A percentile compares a stretch with the other conserved stretches of the same genome.
Conservation (phyloP, 225 moss, liverwort and hornwort genomes). For the Asterella californica region DNA sequence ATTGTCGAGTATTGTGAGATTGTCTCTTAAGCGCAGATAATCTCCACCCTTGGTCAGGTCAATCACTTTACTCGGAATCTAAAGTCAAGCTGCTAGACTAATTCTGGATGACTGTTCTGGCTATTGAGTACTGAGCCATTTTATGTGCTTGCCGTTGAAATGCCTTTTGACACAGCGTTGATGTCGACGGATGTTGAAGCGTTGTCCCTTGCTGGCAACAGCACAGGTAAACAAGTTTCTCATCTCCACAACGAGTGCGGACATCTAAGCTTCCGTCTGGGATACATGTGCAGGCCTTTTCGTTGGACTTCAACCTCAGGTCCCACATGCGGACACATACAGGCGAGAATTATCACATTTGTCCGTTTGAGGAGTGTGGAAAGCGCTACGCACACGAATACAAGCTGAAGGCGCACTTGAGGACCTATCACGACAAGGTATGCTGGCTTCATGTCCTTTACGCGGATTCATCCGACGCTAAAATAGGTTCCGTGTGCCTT, state of each 20-base stretch:
- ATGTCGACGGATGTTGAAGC: neutral
- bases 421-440: conserved; percentile 92
- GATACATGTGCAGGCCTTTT: conserved; percentile 73
- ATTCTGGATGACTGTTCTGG: neutral
- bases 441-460: neutral
- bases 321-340: conserved; percentile 99
- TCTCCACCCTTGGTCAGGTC: neutral
- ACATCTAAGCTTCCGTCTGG: neutral
- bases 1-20: neutral
- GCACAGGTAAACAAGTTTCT: neutral
- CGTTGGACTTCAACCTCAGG: conserved; percentile 92
- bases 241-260: neutral
- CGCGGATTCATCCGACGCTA: neutral
- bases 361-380: conserved; percentile 91
- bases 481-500: neutral
- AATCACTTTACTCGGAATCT: neutral
- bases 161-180: neutral
- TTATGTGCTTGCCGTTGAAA: neutral
- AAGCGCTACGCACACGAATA: conserved; percentile 99
- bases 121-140: neutral
- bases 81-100: neutral
- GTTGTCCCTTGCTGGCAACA: neutral
- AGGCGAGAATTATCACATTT: conserved; percentile 93
- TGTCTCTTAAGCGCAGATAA: neutral
- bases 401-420: conserved; percentile 91